Conservation (phyloP, 441 rosid species). For the Capsella rubella region DNA sequence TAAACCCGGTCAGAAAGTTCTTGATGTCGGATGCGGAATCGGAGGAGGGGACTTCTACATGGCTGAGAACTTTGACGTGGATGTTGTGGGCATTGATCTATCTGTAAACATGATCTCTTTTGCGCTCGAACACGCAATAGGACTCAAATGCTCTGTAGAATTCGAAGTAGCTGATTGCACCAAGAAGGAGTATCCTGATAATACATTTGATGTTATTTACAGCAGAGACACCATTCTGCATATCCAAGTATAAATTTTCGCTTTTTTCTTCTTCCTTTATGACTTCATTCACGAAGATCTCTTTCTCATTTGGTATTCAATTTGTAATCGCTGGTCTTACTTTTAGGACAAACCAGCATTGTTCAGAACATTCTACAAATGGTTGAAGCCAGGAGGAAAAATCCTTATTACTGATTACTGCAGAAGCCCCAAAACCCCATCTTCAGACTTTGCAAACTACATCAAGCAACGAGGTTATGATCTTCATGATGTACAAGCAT, state of each 20-base stretch:
- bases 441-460: constrained; percentile 71
- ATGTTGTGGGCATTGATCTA: constrained; percentile 93
- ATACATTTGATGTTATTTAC: constrained; percentile 90
- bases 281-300: background rate
- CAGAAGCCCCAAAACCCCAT: constrained; percentile 68
- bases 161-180: constrained; percentile 99
- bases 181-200: constrained; percentile 75
- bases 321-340: constrained; percentile 16
- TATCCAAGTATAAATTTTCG: constrained; percentile 64
- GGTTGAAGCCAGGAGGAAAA: constrained; percentile 96
- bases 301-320: background rate
- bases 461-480: constrained; percentile 95
- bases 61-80: constrained; percentile 88
- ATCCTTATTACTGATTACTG: constrained; percentile 96
- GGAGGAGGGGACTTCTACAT: constrained; percentile 99
- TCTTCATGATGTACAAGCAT: constrained; percentile 83
- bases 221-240: constrained; percentile 97
- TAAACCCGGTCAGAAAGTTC: constrained; percentile 92
- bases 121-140: constrained; percentile 93
- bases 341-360: constrained; percentile 93
- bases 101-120: constrained; percentile 94
- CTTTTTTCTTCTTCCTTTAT: constrained; percentile 2
- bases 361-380: constrained; percentile 84
- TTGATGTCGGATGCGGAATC: constrained; percentile 98
- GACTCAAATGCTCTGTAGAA: constrained; percentile 84